Evolutionary conservation across 2,329 filamentous ascomycete species (phyloP).

Genomic region (Penicillium capsulatum): DNA sequence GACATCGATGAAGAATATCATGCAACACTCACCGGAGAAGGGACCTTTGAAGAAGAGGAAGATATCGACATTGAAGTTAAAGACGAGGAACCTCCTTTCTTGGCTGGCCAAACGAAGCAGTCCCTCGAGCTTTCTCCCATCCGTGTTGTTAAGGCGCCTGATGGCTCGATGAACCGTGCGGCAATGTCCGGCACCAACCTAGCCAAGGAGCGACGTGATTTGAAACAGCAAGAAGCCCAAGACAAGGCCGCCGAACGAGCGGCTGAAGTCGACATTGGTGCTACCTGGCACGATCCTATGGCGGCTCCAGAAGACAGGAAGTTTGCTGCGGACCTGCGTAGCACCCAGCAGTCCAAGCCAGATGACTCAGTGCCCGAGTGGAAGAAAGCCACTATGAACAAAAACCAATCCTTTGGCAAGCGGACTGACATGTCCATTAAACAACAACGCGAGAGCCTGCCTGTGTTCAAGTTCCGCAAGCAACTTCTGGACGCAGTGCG

Average conservation of each 20-base stretch:
- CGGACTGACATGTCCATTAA: constrained; percentile 90
- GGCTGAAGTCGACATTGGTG: constrained; percentile 73
- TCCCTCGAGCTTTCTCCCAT: constrained; percentile 93
- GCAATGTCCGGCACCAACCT: constrained; percentile 89
- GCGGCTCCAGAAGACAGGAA: constrained; percentile 75
- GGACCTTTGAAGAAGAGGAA: constrained; percentile 85
- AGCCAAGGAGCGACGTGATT: constrained; percentile 82
- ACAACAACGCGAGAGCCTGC: constrained; percentile 83
- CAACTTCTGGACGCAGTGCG: constrained; percentile 82
- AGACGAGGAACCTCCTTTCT: constrained; percentile 93
- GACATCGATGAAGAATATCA: constrained; percentile 94
- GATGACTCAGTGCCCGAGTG: constrained; percentile 78
- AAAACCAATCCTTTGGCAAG: constrained; percentile 77
- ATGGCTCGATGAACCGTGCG: constrained; percentile 94
- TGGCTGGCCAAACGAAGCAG: constrained; percentile 94
- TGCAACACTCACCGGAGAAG: constrained; percentile 77
- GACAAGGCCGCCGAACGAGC: constrained; percentile 70
- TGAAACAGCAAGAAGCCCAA: constrained; percentile 82
- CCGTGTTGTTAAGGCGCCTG: constrained; percentile 91
- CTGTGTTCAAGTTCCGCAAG: constrained; percentile 81
- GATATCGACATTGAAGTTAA: constrained; percentile 95
- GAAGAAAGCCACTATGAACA: constrained; percentile 78
- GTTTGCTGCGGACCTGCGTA: constrained; percentile 82
- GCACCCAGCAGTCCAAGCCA: constrained; percentile 55
- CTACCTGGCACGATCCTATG: constrained; percentile 98